Evolutionary conservation across 305 asterid species (phyloP).

Genomic region (Fraxinus velutina): DNA sequence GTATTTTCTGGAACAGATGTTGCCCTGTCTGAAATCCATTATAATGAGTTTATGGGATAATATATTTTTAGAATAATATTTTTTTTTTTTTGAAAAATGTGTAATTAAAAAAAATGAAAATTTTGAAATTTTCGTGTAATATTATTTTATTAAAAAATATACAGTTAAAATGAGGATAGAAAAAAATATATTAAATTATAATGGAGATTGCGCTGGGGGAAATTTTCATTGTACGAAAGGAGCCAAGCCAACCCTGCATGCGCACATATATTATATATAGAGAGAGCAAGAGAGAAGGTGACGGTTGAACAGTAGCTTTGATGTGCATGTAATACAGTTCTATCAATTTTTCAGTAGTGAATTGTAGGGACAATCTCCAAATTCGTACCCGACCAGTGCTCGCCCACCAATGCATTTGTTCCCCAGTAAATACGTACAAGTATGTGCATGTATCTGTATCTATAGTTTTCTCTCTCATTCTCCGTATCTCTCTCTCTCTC

Average conservation of each 20-base stretch:
- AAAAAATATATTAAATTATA: too few species aligned
- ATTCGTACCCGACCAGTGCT: constrained; percentile 51
- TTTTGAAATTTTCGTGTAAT: too few species aligned
- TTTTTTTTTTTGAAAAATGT: too few species aligned
- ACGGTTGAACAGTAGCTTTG: neutral
- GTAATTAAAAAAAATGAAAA: too few species aligned
- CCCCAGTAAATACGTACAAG: constrained; percentile 8
- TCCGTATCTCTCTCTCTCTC: neutral
- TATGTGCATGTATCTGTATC: neutral
- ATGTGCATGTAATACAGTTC: constrained; percentile 17
- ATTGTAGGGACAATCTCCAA: neutral
- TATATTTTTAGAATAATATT: too few species aligned
- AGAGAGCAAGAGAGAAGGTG: neutral
- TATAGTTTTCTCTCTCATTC: neutral
- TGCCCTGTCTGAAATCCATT: too few species aligned
- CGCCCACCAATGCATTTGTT: constrained; percentile 62
- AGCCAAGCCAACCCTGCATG: neutral
- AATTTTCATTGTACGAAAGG: neutral
- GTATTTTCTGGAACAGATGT: neutral
- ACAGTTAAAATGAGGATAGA: too few species aligned
- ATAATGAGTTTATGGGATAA: too few species aligned
- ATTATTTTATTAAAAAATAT: too few species aligned
- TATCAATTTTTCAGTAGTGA: neutral
- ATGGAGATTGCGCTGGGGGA: too few species aligned
- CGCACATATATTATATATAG: neutral